Conservation (phyloP, 495 filamentous ascomycete species). For the Penicillium canariense region DNA sequence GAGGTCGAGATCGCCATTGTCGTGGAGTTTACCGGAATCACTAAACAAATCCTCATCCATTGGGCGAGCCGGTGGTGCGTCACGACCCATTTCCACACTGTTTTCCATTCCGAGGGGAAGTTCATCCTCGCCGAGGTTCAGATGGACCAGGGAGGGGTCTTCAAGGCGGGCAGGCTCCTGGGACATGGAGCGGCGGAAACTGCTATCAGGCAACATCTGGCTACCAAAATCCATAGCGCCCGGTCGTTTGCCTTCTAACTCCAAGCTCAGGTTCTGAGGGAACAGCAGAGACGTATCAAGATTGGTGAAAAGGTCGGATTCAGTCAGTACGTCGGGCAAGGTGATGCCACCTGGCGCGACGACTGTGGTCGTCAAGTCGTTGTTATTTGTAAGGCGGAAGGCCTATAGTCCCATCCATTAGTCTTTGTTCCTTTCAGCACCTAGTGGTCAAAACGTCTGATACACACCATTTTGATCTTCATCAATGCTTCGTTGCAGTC, state of each 20-base stretch:
- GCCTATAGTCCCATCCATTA: slow-evolving; percentile 46
- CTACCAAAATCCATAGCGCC: slow-evolving; percentile 57
- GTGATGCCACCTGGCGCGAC: slow-evolving; percentile 67
- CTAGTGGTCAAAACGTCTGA: neutral
- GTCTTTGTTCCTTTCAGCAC: neutral
- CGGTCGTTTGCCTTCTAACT: slow-evolving; percentile 58
- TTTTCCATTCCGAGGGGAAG: slow-evolving; percentile 48
- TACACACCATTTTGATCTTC: slow-evolving; percentile 94
- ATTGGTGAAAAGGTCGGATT: slow-evolving; percentile 77
- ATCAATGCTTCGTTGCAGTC: slow-evolving; percentile 96
- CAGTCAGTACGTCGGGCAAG: slow-evolving; percentile 84
- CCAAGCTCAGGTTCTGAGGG: slow-evolving; percentile 60
- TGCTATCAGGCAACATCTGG: slow-evolving; percentile 67
- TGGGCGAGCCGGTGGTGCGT: slow-evolving; percentile 62
- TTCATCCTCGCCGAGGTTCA: slow-evolving; percentile 52
- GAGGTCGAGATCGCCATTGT: slow-evolving; percentile 43
- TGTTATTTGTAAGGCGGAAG: slow-evolving; percentile 74
- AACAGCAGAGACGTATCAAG: slow-evolving; percentile 74
- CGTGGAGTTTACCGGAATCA: slow-evolving; percentile 55
- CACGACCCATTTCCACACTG: slow-evolving; percentile 82
- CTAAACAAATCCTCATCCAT: slow-evolving; percentile 73
- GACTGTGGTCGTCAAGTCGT: slow-evolving; percentile 70
- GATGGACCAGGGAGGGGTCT: slow-evolving; percentile 49
- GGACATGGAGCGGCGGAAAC: slow-evolving; percentile 47
- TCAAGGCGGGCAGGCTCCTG: slow-evolving; percentile 50